Conservation (phyloP, 495 filamentous ascomycete species). For the Xylaria telfairii region DNA sequence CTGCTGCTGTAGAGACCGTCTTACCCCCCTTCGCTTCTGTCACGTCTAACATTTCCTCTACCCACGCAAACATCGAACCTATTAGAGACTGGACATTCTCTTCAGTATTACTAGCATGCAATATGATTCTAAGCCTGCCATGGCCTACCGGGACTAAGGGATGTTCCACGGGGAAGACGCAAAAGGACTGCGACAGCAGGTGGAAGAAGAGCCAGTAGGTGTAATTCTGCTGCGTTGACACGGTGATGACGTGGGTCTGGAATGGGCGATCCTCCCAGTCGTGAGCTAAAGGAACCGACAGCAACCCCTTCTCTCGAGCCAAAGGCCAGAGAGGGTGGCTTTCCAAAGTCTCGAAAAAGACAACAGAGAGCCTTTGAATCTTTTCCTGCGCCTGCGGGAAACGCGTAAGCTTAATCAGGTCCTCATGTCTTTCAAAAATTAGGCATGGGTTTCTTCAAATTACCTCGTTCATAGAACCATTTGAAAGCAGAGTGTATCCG, state of each 20-base stretch:
- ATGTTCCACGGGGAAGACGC: constrained; percentile 20
- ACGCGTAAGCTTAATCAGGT: neutral
- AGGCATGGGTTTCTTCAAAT: neutral
- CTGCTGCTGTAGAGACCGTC: too few relatives aligned
- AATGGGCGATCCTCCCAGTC: constrained; percentile 18
- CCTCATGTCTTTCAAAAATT: neutral
- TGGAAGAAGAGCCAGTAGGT: constrained; percentile 28
- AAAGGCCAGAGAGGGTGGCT: constrained; percentile 3
- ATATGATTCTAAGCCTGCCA: neutral
- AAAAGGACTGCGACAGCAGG: neutral
- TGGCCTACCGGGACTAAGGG: constrained; percentile 18
- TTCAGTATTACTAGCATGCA: constrained; percentile 19
- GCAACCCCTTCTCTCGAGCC: constrained; percentile 1
- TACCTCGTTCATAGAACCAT: neutral
- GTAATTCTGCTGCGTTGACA: constrained; percentile 13
- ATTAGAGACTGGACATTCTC: neutral
- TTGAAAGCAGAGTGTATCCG: neutral
- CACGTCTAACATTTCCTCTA: constrained; percentile 1
- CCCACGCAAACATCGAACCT: neutral
- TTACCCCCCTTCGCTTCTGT: too few relatives aligned
- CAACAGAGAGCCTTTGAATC: neutral
- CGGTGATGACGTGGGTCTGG: constrained; percentile 15
- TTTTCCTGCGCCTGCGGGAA: neutral
- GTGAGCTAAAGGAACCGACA: constrained; percentile 7
- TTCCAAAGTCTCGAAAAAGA: constrained; percentile 17